Conservation (phyloP, 2,329 filamentous ascomycete species). For the Pleomassaria siparia region DNA sequence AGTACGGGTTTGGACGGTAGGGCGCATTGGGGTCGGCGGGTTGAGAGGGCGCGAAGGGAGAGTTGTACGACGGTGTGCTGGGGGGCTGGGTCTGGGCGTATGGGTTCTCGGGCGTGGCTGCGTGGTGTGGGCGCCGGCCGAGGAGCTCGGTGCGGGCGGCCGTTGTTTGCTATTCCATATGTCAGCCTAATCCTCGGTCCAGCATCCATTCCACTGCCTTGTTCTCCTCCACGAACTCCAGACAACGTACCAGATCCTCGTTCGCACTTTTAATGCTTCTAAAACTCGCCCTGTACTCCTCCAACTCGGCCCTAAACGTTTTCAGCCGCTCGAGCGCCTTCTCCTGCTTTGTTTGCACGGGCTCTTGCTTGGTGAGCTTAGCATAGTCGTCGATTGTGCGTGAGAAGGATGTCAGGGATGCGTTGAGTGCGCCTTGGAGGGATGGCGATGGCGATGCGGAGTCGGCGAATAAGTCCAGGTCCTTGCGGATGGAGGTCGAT, state of each 20-base stretch:
- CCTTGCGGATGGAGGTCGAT: constrained; percentile 74
- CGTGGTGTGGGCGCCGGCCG: constrained; percentile 76
- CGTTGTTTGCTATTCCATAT: constrained; percentile 51
- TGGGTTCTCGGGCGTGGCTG: constrained; percentile 86
- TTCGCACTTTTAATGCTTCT: constrained; percentile 74
- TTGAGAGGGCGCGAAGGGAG: constrained; percentile 34
- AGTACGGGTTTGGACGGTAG: constrained; percentile 46
- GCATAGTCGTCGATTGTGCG: constrained; percentile 94
- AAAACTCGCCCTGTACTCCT: constrained; percentile 76
- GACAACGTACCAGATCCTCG: constrained; percentile 65
- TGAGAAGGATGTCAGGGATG: constrained; percentile 72
- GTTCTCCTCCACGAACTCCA: neutral
- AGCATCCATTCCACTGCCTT: neutral
- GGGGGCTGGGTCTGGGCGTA: constrained; percentile 66
- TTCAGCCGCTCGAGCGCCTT: constrained; percentile 85
- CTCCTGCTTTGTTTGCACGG: constrained; percentile 86
- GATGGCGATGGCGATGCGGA: constrained; percentile 60
- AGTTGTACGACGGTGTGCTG: constrained; percentile 23
- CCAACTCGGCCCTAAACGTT: constrained; percentile 79
- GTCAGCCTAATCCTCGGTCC: neutral
- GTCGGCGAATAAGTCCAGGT: constrained; percentile 70
- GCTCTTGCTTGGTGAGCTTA: constrained; percentile 79
- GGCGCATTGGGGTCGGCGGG: constrained; percentile 34
- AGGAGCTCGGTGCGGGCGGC: constrained; percentile 81
- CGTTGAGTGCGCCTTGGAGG: constrained; percentile 55